Conservation (phyloP, 225 moss, liverwort and hornwort species). For the Polytrichum formosum region DNA sequence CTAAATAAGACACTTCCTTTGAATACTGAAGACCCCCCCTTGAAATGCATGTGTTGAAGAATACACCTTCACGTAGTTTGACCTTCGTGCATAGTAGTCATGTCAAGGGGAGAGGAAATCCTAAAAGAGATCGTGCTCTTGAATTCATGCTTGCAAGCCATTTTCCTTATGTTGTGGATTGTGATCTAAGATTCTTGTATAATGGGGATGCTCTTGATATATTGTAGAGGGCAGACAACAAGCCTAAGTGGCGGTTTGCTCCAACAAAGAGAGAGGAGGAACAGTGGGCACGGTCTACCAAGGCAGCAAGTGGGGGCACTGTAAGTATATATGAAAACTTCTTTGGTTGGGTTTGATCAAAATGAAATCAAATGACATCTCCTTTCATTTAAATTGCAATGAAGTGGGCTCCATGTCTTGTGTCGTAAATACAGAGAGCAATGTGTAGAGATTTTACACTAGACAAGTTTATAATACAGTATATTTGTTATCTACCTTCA, state of each 20-base stretch:
- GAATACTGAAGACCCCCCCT: neutral
- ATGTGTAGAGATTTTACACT: no score
- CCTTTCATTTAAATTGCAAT: no score
- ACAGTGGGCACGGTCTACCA: conserved; percentile 76
- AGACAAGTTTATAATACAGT: no score
- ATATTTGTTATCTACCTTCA: no score
- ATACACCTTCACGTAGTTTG: neutral
- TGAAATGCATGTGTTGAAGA: neutral
- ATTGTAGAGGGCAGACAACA: conserved; percentile 38
- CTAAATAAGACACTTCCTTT: neutral
- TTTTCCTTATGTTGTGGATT: neutral
- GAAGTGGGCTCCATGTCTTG: no score
- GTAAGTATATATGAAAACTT: conserved; percentile 20
- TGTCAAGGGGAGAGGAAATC: no score
- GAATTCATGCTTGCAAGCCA: neutral
- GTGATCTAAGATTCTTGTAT: no score
- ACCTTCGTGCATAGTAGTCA: neutral
- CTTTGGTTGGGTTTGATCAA: neutral
- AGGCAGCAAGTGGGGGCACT: conserved; percentile 71
- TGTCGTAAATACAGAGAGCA: no score
- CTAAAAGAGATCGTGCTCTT: neutral
- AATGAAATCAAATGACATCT: no score
- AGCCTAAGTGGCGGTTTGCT: conserved; percentile 48
- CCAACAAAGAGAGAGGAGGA: conserved; percentile 74
- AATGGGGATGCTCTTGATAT: no score